phyloP scores from a whole-genome alignment of 2,329 filamentous ascomycete species.

The Mycocentrospora acerina region DNA sequence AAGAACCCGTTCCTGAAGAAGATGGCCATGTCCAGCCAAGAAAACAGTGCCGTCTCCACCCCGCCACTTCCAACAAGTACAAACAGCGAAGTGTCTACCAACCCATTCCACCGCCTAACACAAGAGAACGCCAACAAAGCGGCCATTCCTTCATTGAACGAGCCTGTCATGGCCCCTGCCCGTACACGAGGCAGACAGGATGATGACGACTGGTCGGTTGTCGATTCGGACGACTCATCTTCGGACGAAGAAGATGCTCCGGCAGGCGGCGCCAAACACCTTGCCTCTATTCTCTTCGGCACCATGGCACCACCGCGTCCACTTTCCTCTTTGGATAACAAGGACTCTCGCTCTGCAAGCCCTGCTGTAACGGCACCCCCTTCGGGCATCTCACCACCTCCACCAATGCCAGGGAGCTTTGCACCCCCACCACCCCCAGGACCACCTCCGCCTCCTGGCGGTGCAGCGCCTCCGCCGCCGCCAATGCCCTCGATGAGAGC shows the following conservation, averaged over 20 bases:
- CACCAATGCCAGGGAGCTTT: constrained; percentile 49
- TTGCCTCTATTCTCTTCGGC: constrained; percentile 93
- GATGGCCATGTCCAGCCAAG: constrained; percentile 69
- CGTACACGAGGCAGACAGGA: constrained; percentile 59
- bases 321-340: constrained; percentile 77
- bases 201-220: constrained; percentile 79
- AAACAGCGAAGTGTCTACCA: constrained; percentile 64
- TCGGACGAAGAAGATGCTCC: constrained; percentile 75
- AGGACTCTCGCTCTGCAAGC: constrained; percentile 51
- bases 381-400: constrained; percentile 53
- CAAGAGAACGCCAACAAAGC: constrained; percentile 59
- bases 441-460: constrained; percentile 49
- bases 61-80: constrained; percentile 44
- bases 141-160: constrained; percentile 42
- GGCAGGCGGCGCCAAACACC: constrained; percentile 82
- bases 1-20: constrained; percentile 95
- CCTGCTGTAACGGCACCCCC: constrained; percentile 44
- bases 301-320: constrained; percentile 94
- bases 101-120: constrained; percentile 89
- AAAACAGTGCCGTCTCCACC: constrained; percentile 47
- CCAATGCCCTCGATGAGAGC: constrained; percentile 47
- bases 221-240: constrained; percentile 71
- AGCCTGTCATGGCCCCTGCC: constrained; percentile 51
- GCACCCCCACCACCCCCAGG: constrained; percentile 51
- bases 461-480: constrained; percentile 37